Evolutionary conservation across 1,139 yeast genomes (phyloP).

Genomic region (Diutina sp.): DNA sequence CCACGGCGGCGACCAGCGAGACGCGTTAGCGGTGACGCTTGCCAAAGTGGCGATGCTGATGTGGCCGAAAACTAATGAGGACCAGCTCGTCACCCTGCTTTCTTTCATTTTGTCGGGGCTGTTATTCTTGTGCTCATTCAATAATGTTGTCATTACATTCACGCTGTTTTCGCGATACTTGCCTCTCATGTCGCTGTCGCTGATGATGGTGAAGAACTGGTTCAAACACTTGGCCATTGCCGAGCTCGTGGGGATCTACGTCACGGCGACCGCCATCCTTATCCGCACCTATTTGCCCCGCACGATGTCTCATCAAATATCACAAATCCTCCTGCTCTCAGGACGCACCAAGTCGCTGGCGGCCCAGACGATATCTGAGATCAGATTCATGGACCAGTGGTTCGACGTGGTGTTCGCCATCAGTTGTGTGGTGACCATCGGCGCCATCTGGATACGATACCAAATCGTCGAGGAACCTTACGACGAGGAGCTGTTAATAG

Average conservation of each 20-base stretch:
- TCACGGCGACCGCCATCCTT: slow-evolving; percentile 67
- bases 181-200: slow-evolving; percentile 14
- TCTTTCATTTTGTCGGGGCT: slow-evolving; percentile 55
- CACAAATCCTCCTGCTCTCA: slow-evolving; percentile 28
- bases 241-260: slow-evolving; percentile 66
- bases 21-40: slow-evolving; percentile 55
- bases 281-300: slow-evolving; percentile 64
- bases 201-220: slow-evolving; percentile 19
- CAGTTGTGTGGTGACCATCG: slow-evolving; percentile 35
- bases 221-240: slow-evolving; percentile 41
- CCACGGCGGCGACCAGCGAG: slow-evolving; percentile 15
- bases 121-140: slow-evolving; percentile 53
- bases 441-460: background rate
- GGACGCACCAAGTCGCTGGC: slow-evolving; percentile 12
- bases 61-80: slow-evolving; percentile 23
- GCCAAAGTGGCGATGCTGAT: slow-evolving; percentile 32
- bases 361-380: slow-evolving; percentile 20
- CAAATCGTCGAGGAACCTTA: background rate
- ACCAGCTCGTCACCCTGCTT: slow-evolving; percentile 48
- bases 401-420: slow-evolving; percentile 63
- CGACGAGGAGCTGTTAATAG: background rate
- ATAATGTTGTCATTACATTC: slow-evolving; percentile 46
- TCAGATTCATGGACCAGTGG: slow-evolving; percentile 61
- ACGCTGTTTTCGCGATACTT: slow-evolving; percentile 22
- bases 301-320: slow-evolving; percentile 39